These are phyloP conservation scores for Russula dissimulans DNA, from an alignment of 768 basidiomycete species.

Conservation along the genomic window DNA sequence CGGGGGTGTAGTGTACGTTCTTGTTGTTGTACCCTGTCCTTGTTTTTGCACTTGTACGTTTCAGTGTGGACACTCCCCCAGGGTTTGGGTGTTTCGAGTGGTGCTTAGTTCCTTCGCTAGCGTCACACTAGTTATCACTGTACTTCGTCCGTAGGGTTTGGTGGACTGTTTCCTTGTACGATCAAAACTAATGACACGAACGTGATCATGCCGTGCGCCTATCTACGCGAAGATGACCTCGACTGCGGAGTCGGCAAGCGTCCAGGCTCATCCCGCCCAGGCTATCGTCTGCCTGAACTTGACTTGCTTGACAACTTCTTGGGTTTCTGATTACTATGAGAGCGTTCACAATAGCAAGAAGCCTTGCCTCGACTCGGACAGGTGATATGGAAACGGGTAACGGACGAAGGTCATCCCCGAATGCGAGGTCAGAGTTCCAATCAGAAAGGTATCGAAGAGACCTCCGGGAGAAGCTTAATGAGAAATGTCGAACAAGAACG, in stretches of 20 bases:
- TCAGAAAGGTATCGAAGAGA: background rate
- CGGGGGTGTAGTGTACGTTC: background rate
- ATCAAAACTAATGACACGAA: background rate
- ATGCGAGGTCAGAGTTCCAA: background rate
- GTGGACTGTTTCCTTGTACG: background rate
- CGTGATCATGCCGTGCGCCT: background rate
- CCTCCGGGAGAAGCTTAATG: background rate
- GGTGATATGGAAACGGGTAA: background rate
- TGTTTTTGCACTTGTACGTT: background rate
- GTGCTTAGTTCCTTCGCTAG: background rate
- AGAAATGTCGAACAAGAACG: background rate
- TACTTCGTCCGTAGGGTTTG: background rate
- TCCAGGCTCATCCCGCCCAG: background rate
- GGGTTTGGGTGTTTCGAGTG: background rate
- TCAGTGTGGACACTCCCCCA: background rate
- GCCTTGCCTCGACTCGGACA: background rate
- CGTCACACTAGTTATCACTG: background rate
- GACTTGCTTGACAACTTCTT: background rate
- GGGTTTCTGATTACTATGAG: background rate
- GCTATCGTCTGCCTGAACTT: background rate
- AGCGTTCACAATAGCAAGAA: background rate
- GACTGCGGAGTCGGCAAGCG: background rate
- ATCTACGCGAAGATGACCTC: background rate
- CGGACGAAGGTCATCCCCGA: background rate
- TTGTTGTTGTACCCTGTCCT: background rate